phyloP scores from a whole-genome alignment of 2,329 filamentous ascomycete species.

The Gaeumannomyces tritici region DNA sequence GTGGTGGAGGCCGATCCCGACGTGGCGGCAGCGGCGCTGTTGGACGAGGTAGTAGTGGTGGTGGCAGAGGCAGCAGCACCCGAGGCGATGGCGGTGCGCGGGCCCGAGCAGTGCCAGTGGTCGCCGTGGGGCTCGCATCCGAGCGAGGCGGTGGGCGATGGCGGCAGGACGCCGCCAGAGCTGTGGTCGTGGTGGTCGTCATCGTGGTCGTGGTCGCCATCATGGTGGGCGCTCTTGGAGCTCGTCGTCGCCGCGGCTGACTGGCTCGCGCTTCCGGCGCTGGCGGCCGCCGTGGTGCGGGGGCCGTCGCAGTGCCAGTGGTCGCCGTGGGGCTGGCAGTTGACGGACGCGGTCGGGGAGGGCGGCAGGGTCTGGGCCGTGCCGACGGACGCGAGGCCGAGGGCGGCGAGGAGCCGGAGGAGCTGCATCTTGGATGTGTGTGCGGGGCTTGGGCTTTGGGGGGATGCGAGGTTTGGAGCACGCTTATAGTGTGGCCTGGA shows the following conservation, averaged over 20 bases:
- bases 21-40: neutral
- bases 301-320: slow-evolving; percentile 21
- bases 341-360: slow-evolving; percentile 23
- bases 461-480: neutral
- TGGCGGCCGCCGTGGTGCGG: neutral
- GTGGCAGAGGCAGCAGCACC: neutral
- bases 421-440: slow-evolving; percentile 4
- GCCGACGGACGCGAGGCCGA: slow-evolving; percentile 4
- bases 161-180: slow-evolving; percentile 12
- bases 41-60: neutral
- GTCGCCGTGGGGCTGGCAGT: slow-evolving; percentile 27
- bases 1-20: neutral
- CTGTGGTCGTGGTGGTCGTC: neutral
- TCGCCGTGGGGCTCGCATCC: slow-evolving; percentile 27
- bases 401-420: slow-evolving; percentile 3
- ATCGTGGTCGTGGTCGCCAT: neutral
- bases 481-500: too few species aligned
- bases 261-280: neutral
- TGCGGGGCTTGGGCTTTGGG: too few species aligned
- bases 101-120: slow-evolving; percentile 20
- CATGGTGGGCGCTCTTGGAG: neutral
- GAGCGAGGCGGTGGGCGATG: slow-evolving; percentile 22
- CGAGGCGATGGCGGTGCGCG: slow-evolving; percentile 3
- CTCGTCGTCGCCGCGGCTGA: neutral
- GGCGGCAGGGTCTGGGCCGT: slow-evolving; percentile 11